Conservation (phyloP, 148 eudicot species). For the Chenopodium formosanum region DNA sequence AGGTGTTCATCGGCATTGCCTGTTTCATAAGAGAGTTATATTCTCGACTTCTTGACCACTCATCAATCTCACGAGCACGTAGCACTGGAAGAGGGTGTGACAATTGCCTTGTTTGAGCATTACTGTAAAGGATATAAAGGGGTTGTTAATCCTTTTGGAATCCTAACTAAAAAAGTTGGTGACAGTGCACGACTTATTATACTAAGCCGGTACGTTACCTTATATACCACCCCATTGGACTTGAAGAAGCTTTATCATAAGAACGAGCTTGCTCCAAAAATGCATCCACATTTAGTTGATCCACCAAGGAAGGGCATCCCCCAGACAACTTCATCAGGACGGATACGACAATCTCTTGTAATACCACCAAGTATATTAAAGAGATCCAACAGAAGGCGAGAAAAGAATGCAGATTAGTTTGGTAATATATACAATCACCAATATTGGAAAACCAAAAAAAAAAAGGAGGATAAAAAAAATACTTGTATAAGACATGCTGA, state of each 20-base stretch:
- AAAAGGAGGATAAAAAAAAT: background rate
- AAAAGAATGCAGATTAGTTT: conserved; percentile 7
- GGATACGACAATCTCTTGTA: conserved; percentile 96
- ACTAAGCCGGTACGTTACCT: conserved; percentile 39
- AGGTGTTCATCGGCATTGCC: conserved; percentile 40
- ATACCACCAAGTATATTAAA: conserved; percentile 33
- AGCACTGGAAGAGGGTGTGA: conserved; percentile 98
- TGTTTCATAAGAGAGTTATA: conserved; percentile 57
- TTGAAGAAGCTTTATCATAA: conserved; percentile 91
- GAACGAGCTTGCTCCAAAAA: conserved; percentile 99
- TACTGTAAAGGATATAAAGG: conserved; percentile 35
- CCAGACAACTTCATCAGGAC: conserved; percentile 99
- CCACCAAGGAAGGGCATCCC: conserved; percentile 93
- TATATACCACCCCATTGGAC: conserved; percentile 88
- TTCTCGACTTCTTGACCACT: conserved; percentile 91
- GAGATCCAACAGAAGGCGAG: background rate
- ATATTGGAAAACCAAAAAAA: background rate
- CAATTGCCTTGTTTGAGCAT: conserved; percentile 97
- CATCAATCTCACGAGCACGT: conserved; percentile 96
- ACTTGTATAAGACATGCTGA: background rate
- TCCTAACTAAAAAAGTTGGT: background rate
- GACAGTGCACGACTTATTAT: background rate
- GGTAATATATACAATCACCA: background rate
- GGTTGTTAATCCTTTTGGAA: conserved; percentile 1
- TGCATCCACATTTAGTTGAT: conserved; percentile 90